Percentiles rank a stretch among this genome's conserved stretches.
These are phyloP conservation scores for Arabis alpina DNA, from an alignment of 345 rosid genomes.

Conservation along the genomic window DNA sequence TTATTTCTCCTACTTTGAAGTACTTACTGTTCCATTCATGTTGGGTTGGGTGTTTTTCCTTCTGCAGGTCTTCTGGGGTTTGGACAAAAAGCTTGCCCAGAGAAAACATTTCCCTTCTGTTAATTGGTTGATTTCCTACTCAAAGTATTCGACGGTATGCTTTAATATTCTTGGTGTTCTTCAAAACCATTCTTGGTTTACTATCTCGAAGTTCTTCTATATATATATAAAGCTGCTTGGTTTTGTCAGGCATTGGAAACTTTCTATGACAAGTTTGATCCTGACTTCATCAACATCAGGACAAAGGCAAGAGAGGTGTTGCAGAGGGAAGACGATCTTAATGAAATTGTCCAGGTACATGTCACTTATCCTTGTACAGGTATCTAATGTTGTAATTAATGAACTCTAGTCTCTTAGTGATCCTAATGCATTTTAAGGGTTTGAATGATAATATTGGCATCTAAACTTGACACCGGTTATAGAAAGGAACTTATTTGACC, in stretches of 20 bases:
- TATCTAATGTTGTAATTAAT: not conserved
- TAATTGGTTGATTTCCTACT: constrained; percentile 98
- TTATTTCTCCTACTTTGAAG: not conserved
- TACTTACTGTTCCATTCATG: constrained; percentile 23
- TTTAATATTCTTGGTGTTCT: constrained; percentile 25
- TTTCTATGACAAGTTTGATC: constrained; percentile 96
- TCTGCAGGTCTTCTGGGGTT: constrained; percentile 98
- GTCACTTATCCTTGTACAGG: not conserved
- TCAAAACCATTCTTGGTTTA: not conserved
- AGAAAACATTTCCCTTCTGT: constrained; percentile 99
- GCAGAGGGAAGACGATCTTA: constrained; percentile 99
- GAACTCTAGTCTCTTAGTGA: constrained; percentile 8
- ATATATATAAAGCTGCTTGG: constrained; percentile 14
- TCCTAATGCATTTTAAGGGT: not conserved
- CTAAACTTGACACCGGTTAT: constrained; percentile 6
- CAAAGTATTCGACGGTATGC: constrained; percentile 90
- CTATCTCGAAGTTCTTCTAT: not conserved
- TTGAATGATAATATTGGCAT: constrained; percentile 12
- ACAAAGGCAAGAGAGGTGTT: constrained; percentile 99
- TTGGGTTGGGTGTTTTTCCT: constrained; percentile 4
- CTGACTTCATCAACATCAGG: constrained; percentile 97
- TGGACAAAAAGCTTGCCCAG: constrained; percentile 99
- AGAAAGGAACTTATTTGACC: constrained; percentile 22
- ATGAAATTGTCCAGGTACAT: constrained; percentile 97
- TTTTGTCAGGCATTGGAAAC: constrained; percentile 87